Evolutionary conservation across 306 rosid species (phyloP), one percentile per base, ranked within the genome.

Genomic region (Gastrolobium bilobum): DNA sequence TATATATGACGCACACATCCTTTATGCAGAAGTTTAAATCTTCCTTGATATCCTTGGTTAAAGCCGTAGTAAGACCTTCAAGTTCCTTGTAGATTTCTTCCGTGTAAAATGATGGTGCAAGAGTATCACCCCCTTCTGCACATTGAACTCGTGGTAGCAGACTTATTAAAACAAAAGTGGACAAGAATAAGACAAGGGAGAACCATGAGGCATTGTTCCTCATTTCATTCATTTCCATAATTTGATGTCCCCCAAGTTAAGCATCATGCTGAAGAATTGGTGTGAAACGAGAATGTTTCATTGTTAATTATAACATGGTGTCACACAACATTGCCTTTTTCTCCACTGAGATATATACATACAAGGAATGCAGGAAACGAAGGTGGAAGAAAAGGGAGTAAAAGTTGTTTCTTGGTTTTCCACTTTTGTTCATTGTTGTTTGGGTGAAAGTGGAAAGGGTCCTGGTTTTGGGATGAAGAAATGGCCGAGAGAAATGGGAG

Each of bases 401-500:
- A 38, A 37, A 30, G 53, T 1, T 26, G 46, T 7, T 4, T 48
- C 29, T 69, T 5, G 2, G 54, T 38, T 65, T 38, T 33, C 4
- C 15, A 2, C 3, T 63, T 63, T 71, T 37, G 50, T 10, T 50
- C 62, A 35, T 20, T 38, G 52, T 9, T 52, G 61, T 75, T 76
- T 57, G 56, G 69, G 57, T 68, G 70, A 78, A 68, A 10, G 68
- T 77, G 61, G 35, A 26, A 38, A 39, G 20, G 65, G 26, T 54
- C 51, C 48, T 78, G 64, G 48, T 75, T 84, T 85, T 56, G 73
- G 72, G 87, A 77, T 40, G 88, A 87, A 82, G 87, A 89, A 84
- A 84, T 87, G 93, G 91, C 80, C 71, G 82, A 76, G 90, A 87
- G 91, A 44, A 87, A 77, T 84, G 89, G 72, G 71, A 77, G 93